Conservation (phyloP, 768 basidiomycete species). For the Tulasnella sp. region DNA sequence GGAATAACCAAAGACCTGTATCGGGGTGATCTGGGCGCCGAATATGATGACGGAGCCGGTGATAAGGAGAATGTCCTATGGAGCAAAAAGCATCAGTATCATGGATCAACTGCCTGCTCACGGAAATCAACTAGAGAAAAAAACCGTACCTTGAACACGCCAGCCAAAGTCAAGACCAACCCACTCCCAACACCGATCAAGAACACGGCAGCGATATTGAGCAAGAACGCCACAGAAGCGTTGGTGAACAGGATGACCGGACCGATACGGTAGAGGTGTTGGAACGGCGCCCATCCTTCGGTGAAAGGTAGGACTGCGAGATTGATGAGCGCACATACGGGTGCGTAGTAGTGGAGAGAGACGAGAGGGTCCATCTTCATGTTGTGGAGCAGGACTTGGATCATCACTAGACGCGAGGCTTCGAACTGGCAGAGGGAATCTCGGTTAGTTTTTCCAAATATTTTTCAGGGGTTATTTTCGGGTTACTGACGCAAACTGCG, state of each 20-base stretch:
- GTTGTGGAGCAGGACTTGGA: conserved; percentile 86
- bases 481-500: conserved; percentile 61
- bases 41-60: conserved; percentile 82
- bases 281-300: conserved; percentile 82
- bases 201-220: conserved; percentile 92
- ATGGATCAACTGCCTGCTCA: conserved; percentile 1
- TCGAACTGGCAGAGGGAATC: too few relatives aligned
- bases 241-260: conserved; percentile 68
- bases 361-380: conserved; percentile 97
- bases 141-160: conserved; percentile 69
- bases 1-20: conserved; percentile 85
- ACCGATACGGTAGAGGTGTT: conserved; percentile 51
- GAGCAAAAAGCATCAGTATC: background rate
- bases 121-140: background rate
- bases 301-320: conserved; percentile 79
- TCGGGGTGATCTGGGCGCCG: conserved; percentile 60
- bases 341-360: conserved; percentile 92
- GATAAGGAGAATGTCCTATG: conserved; percentile 87
- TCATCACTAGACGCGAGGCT: conserved; percentile 89
- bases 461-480: too few relatives aligned
- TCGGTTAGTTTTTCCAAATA: too few relatives aligned
- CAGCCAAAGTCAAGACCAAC: conserved; percentile 82
- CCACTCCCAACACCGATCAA: conserved; percentile 82
- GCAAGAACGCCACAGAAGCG: conserved; percentile 73
- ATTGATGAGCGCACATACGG: conserved; percentile 83